phyloP scores from a whole-genome alignment of 2,329 filamentous ascomycete genomes.

The Dactylonectria macrodidyma region DNA sequence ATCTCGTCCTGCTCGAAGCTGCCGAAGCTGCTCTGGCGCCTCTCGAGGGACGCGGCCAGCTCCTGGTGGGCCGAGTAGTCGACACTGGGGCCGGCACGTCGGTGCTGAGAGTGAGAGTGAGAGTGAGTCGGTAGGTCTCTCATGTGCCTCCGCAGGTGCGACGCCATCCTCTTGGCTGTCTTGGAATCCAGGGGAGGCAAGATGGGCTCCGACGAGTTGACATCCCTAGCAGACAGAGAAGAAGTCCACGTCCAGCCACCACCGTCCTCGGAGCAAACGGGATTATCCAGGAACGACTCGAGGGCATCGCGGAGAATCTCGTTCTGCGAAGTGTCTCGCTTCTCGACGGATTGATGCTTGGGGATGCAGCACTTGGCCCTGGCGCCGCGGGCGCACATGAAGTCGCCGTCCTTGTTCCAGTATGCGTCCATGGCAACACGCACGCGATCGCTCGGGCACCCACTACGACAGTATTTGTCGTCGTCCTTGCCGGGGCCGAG shows the following conservation, averaged over 20 bases:
- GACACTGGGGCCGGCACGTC: not conserved
- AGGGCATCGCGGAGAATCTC: slow-evolving; percentile 19
- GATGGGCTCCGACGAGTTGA: slow-evolving; percentile 11
- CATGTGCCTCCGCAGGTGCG: too few species aligned
- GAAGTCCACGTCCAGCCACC: too few species aligned
- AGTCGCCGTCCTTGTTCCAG: slow-evolving; percentile 29
- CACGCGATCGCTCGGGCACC: slow-evolving; percentile 15
- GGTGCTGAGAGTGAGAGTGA: not conserved
- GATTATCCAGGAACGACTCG: not conserved
- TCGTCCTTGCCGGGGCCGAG: slow-evolving; percentile 23
- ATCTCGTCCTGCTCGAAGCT: slow-evolving; percentile 26
- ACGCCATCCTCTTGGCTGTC: too few species aligned
- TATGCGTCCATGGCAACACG: slow-evolving; percentile 24
- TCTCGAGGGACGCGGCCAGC: not conserved
- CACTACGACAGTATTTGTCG: slow-evolving; percentile 12
- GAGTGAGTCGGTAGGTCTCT: too few species aligned
- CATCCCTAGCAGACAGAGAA: not conserved
- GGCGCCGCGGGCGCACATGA: slow-evolving; percentile 25
- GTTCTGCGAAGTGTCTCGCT: slow-evolving; percentile 26
- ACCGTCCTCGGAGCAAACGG: too few species aligned
- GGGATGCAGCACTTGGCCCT: slow-evolving; percentile 30
- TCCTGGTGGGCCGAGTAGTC: not conserved
- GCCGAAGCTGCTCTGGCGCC: slow-evolving; percentile 13
- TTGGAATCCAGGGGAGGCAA: too few species aligned
- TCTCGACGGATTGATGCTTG: slow-evolving; percentile 22